These are phyloP conservation scores for Tricharina praecox DNA, from an alignment of 495 filamentous ascomycete species.

Conservation along the genomic window DNA sequence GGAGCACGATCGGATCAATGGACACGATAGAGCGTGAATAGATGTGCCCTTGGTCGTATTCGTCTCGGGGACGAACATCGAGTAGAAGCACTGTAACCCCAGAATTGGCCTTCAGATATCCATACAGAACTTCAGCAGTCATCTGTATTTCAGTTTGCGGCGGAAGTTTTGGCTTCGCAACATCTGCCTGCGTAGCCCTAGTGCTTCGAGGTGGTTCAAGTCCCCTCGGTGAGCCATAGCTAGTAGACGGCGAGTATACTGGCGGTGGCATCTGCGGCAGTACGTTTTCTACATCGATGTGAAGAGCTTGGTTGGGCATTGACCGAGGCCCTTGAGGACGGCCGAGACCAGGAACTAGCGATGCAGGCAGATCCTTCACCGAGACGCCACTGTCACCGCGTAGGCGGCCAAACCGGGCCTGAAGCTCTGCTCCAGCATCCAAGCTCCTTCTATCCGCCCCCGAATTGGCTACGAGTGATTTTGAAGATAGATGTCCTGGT, in stretches of 20 bases:
- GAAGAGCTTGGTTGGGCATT: slow-evolving; percentile 8
- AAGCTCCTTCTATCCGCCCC: too few species aligned
- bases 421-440: too few species aligned
- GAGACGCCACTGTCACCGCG: background rate
- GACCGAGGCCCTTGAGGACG: slow-evolving; percentile 11
- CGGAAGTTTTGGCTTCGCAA: slow-evolving; percentile 1
- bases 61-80: slow-evolving; percentile 65
- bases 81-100: slow-evolving; percentile 55
- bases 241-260: slow-evolving; percentile 24
- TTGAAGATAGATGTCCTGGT: slow-evolving; percentile 13
- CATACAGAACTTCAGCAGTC: slow-evolving; percentile 38
- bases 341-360: background rate
- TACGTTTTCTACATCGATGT: slow-evolving; percentile 13
- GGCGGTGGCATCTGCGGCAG: slow-evolving; percentile 24
- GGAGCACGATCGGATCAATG: slow-evolving; percentile 66
- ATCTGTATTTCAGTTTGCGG: background rate
- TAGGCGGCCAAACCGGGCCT: background rate
- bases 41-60: slow-evolving; percentile 80
- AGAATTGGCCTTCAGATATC: slow-evolving; percentile 38
- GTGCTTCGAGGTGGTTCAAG: slow-evolving; percentile 17
- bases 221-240: slow-evolving; percentile 13
- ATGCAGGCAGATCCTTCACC: background rate
- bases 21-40: slow-evolving; percentile 66
- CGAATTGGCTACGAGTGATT: slow-evolving; percentile 4
- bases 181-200: background rate